These are phyloP conservation scores for Daldinia caldariorum DNA, from an alignment of 495 filamentous ascomycete genomes.

Conservation along the genomic window DNA sequence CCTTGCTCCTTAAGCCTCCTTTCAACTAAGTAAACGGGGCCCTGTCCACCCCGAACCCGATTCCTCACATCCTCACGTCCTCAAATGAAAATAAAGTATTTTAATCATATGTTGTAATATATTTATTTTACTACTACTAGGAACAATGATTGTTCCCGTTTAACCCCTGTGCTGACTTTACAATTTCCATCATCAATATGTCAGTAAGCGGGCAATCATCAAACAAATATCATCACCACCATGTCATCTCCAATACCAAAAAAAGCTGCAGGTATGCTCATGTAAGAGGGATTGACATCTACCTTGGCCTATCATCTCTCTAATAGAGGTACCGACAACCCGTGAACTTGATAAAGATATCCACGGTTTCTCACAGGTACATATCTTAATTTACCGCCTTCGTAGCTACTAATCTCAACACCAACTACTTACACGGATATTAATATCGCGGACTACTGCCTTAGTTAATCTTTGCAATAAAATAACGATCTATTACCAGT, in stretches of 20 bases:
- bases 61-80: not conserved
- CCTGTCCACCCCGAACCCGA: slow-evolving; percentile 1
- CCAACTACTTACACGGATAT: not conserved
- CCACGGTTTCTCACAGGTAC: not conserved
- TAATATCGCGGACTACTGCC: not conserved
- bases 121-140: not conserved
- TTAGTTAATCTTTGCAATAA: not conserved
- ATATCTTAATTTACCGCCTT: not conserved
- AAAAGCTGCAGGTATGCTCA: not conserved
- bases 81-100: too few species aligned
- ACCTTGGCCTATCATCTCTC: not conserved
- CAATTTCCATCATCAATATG: not conserved
- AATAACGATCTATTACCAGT: not conserved
- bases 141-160: too few species aligned
- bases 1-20: slow-evolving; percentile 20
- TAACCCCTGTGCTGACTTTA: not conserved
- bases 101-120: not conserved
- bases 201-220: not conserved
- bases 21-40: slow-evolving; percentile 5
- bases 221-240: too few species aligned
- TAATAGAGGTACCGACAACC: not conserved
- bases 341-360: not conserved
- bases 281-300: not conserved
- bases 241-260: not conserved
- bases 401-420: not conserved